phyloP scores from a whole-genome alignment of 768 basidiomycete species.

The Rhizopogon sp. region DNA sequence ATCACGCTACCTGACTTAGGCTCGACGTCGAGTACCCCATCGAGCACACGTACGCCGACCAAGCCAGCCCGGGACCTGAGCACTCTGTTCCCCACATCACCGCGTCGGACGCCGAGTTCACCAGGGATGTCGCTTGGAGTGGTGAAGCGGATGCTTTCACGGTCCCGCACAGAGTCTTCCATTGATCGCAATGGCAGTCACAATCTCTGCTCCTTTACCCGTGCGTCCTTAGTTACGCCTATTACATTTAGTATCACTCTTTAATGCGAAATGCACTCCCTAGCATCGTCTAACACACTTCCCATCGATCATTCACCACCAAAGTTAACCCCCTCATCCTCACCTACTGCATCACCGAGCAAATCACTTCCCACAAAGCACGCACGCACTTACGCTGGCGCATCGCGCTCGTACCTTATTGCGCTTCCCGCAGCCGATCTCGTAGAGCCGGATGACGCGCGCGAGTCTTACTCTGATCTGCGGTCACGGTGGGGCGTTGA shows the following conservation, averaged over 20 bases:
- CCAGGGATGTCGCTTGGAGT: slow-evolving; percentile 36
- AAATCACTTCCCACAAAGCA: slow-evolving; percentile 25
- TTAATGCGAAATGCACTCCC: slow-evolving; percentile 4
- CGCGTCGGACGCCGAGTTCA: slow-evolving; percentile 22
- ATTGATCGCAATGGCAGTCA: slow-evolving; percentile 23
- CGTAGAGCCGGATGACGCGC: slow-evolving; percentile 28
- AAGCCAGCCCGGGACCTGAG: slow-evolving; percentile 40
- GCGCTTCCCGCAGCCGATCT: slow-evolving; percentile 55
- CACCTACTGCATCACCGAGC: slow-evolving; percentile 21
- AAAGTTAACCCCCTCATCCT: slow-evolving; percentile 24
- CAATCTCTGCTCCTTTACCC: background rate
- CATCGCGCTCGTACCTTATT: slow-evolving; percentile 77
- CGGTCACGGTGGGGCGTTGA: slow-evolving; percentile 82
- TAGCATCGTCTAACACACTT: slow-evolving; percentile 19
- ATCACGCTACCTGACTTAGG: background rate
- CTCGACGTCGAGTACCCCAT: background rate
- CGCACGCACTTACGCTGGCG: slow-evolving; percentile 68
- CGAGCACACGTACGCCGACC: slow-evolving; percentile 10
- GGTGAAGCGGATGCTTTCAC: slow-evolving; percentile 67
- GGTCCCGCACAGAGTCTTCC: slow-evolving; percentile 61
- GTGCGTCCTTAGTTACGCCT: background rate
- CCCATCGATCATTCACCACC: slow-evolving; percentile 13
- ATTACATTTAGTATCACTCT: background rate
- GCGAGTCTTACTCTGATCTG: slow-evolving; percentile 74
- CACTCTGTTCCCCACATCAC: slow-evolving; percentile 37